Base-by-base conservation (phyloP, 768 basidiomycete species). In the Suillus subalutaceus region DNA sequence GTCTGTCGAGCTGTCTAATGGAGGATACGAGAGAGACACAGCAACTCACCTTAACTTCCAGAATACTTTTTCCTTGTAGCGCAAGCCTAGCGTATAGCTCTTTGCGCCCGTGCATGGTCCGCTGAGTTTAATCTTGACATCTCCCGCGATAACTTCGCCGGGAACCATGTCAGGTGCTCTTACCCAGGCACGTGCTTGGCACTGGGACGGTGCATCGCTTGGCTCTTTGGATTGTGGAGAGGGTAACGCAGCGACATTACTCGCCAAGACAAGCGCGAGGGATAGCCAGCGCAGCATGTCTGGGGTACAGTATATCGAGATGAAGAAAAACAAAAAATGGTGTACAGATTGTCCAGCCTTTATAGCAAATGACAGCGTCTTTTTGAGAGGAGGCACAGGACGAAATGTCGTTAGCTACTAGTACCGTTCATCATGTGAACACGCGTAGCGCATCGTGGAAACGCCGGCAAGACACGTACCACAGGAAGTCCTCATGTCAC, bases 161-260 rank as follows among this genome's bases (percentile, higher is more conserved):
- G 62, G 62, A 44, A 63, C 48, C 62, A 63, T 63, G 18, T 63
- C 62, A 9, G 62, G 62, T 55, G 62, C 62, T 40, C 63, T 56
- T 26, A 59, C 63, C 63, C 53, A 63, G 30, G 63, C 48, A 20
- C 8, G 53, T n/a, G 52, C 63, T 12, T 41, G 63, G n/a, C 53
- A 63, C 10, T 62, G 37, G 16, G 32, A n/a, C 18, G 23, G 35
- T 53, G 9, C 37, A 60, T 58, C 8, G 4, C 15, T 23, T 26
- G 13, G 13, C 6, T 40, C n/a, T 18, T 26, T 40, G 8, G 8
- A 26, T 58, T 26, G 3, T 18, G 26, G 38, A 59, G 23, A 26
- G 23, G 38, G 13, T 30, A 26, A 26, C 2, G 16, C 23, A 40
- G 8, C 23, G 26, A 23, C 35, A 9, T 16, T 40, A 40, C 7